phyloP scores from a whole-genome alignment of 768 basidiomycete species.

The Russula earlei region DNA sequence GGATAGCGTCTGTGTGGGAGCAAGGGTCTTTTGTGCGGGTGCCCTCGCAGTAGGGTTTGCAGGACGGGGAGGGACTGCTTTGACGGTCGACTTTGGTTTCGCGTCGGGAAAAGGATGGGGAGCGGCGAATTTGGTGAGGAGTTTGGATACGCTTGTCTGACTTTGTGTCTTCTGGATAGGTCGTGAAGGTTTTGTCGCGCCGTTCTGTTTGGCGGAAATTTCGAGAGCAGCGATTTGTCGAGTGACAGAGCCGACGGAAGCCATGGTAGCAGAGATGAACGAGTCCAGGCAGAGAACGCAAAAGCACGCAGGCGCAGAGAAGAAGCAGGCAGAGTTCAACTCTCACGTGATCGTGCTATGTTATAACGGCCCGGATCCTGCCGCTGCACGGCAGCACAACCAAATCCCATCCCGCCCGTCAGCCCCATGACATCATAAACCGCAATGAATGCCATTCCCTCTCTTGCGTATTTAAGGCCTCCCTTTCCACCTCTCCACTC shows the following conservation, averaged over 20 bases:
- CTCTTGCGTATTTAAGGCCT: background rate
- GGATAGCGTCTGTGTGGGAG: constrained; percentile 17
- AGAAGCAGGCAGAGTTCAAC: too few relatives aligned
- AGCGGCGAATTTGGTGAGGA: constrained; percentile 65
- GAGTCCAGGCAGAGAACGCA: too few relatives aligned
- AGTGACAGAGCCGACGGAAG: constrained; percentile 45
- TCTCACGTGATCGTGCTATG: constrained; percentile 11
- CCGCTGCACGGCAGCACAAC: too few relatives aligned
- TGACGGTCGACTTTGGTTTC: constrained; percentile 11
- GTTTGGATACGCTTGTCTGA: constrained; percentile 56
- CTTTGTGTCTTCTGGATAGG: constrained; percentile 44
- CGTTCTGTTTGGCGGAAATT: constrained; percentile 42
- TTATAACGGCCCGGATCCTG: too few relatives aligned
- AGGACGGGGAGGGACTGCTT: constrained; percentile 20
- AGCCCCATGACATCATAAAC: constrained; percentile 2
- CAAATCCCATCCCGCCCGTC: too few relatives aligned
- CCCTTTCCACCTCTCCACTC: background rate
- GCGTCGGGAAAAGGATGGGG: constrained; percentile 41
- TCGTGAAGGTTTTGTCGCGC: constrained; percentile 25
- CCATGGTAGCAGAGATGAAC: constrained; percentile 24
- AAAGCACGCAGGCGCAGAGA: too few relatives aligned
- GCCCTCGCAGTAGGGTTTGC: constrained; percentile 24
- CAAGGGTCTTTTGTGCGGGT: constrained; percentile 12
- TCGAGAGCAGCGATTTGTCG: constrained; percentile 64
- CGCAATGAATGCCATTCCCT: background rate